Conservation (phyloP, 139 green algal genomes). For the Nannochloris sp. region DNA sequence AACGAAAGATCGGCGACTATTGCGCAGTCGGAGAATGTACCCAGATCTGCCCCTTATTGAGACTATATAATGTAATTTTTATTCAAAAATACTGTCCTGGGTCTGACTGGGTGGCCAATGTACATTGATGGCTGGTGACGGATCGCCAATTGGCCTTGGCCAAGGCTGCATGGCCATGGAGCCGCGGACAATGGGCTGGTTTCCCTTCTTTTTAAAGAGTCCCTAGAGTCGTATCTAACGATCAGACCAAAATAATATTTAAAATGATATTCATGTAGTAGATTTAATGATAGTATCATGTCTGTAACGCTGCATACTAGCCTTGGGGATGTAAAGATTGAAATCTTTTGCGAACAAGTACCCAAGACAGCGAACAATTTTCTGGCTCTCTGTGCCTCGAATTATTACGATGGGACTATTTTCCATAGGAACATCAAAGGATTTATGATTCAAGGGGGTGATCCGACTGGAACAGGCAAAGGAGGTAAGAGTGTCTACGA, state of each 20-base stretch:
- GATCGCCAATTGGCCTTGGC: too few relatives aligned
- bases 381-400: constrained; percentile 78
- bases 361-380: constrained; percentile 84
- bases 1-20: too few relatives aligned
- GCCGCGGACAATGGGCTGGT: too few relatives aligned
- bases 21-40: too few relatives aligned
- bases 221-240: too few relatives aligned
- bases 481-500: constrained; percentile 83
- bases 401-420: constrained; percentile 82
- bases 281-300: constrained; percentile 30
- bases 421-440: constrained; percentile 95
- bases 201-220: too few relatives aligned
- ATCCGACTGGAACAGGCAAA: constrained; percentile 90
- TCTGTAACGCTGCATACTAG: constrained; percentile 94
- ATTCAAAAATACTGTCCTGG: too few relatives aligned
- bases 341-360: constrained; percentile 86
- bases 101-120: too few relatives aligned
- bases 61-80: too few relatives aligned
- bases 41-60: too few relatives aligned
- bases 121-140: too few relatives aligned
- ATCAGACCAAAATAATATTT: neutral
- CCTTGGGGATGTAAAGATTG: constrained; percentile 90
- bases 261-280: neutral
- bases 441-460: constrained; percentile 87
- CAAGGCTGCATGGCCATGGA: too few relatives aligned